Evolutionary conservation across 2,329 filamentous ascomycete genomes (phyloP), one percentile per base, ranked within the genome.

Genomic region (Elsinoe batatas): DNA sequence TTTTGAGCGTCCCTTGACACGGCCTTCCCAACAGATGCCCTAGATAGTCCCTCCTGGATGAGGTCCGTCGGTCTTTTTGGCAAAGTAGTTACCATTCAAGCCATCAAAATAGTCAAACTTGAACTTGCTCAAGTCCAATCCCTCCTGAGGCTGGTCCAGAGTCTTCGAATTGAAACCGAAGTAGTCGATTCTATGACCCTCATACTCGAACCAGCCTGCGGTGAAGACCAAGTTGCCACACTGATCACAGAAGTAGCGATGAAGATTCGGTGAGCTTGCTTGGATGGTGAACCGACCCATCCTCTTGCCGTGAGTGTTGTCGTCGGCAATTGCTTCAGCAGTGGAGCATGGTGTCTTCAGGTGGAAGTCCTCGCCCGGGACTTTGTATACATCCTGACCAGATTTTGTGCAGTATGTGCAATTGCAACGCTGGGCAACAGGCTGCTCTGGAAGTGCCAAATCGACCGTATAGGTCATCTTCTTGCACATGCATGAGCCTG

Each of bases 391-490:
- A 15, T 44, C 38, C n/a, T 30, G 26, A n/a, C 53, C 53, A 35
- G 37, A 35, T 32, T 55, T 55, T 1, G 13, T 42, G 42, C 53
- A 55, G 53, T 33, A 37, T 17, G 22, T 55, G 26, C 53, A 55
- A 38, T 55, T 55, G 53, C 53, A 55, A 46, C 40, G 12, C 8
- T 32, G 22, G 5, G 40, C 26, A 5, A 13, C 2, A 6, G 38
- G 53, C 53, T 46, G 18, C 8, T 55, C 40, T 15, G 53, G 22
- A 1, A 55, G 38, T 46, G 53, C 17, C 11, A 55, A 13, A 15
- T 55, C 40, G 37, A 47, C 53, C 12, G 38, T 55, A 17, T 55
- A 55, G 33, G 40, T 55, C 22, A 55, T 37, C 40, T 55, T 55
- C 22, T 44, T 37, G 53, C 53, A 55, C 32, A 47, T 44, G 26